phyloP scores from a whole-genome alignment of 257 asterid species.

The Solanum gracilifrons region DNA sequence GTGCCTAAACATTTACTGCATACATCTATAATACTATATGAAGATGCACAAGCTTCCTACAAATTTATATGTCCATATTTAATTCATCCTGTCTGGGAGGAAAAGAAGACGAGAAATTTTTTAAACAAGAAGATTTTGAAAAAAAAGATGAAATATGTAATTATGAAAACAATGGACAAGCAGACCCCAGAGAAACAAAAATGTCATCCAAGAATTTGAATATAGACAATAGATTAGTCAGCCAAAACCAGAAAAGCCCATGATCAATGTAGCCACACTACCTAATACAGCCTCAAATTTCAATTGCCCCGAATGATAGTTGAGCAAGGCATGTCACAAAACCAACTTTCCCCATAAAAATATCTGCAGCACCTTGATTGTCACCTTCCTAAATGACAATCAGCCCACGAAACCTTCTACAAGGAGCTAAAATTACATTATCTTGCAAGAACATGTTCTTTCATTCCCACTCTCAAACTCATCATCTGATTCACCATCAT shows the following conservation, averaged over 20 bases:
- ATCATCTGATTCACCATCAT: conserved; percentile 57
- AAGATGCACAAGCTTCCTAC: not conserved
- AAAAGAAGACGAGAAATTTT: not conserved
- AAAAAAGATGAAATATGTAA: not conserved
- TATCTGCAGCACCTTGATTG: not conserved
- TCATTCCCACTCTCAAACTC: conserved; percentile 48
- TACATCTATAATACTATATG: not conserved
- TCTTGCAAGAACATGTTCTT: conserved; percentile 66
- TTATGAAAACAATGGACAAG: not conserved
- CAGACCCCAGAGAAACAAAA: conserved; percentile 12
- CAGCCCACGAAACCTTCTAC: not conserved
- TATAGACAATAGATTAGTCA: conserved; percentile 16
- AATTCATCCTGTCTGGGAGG: not conserved
- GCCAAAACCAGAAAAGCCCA: conserved; percentile 14
- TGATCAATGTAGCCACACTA: not conserved
- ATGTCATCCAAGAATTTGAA: conserved; percentile 17
- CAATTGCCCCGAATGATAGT: not conserved
- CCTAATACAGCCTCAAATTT: conserved; percentile 7
- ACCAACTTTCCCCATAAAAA: not conserved
- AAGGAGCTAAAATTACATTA: conserved; percentile 42
- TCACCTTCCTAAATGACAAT: not conserved
- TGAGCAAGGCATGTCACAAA: not conserved
- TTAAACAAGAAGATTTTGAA: not conserved
- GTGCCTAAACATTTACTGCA: not conserved
- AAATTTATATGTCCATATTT: not conserved